Evolutionary conservation across 176 grass and related monocot species (phyloP).

Genomic region (Bonia amplexicaulis): DNA sequence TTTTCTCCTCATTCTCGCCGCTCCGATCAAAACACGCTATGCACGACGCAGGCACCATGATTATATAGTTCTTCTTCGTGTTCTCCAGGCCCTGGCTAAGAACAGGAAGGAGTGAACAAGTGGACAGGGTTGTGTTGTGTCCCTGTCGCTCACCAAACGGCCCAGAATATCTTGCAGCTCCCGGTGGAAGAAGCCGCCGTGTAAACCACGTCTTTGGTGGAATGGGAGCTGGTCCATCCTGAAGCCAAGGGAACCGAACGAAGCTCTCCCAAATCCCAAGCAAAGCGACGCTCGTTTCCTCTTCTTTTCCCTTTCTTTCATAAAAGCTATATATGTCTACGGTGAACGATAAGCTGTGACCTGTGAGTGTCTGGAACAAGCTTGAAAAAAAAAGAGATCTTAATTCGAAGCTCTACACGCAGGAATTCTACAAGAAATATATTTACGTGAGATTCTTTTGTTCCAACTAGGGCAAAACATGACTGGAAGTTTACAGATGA

Average conservation of each 20-base stretch:
- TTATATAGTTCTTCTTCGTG: not conserved
- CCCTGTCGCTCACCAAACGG: not conserved
- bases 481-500: not conserved
- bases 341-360: too few species aligned
- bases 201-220: not conserved
- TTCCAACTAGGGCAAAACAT: not conserved
- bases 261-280: not conserved
- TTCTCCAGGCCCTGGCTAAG: not conserved
- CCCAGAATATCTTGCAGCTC: not conserved
- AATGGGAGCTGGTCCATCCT: not conserved
- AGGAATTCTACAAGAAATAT: too few species aligned
- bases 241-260: not conserved
- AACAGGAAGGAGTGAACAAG: not conserved
- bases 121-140: not conserved
- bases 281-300: not conserved
- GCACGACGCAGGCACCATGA: not conserved
- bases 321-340: not conserved
- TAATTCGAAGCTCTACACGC: too few species aligned
- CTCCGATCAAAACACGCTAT: not conserved
- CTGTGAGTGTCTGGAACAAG: too few species aligned
- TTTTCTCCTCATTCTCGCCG: too few species aligned
- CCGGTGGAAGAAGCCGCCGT: not conserved
- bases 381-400: too few species aligned
- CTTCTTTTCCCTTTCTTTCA: not conserved
- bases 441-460: not conserved